Base-by-base conservation (phyloP, 75 land plant species). In the Adiantum capillusveneris region DNA sequence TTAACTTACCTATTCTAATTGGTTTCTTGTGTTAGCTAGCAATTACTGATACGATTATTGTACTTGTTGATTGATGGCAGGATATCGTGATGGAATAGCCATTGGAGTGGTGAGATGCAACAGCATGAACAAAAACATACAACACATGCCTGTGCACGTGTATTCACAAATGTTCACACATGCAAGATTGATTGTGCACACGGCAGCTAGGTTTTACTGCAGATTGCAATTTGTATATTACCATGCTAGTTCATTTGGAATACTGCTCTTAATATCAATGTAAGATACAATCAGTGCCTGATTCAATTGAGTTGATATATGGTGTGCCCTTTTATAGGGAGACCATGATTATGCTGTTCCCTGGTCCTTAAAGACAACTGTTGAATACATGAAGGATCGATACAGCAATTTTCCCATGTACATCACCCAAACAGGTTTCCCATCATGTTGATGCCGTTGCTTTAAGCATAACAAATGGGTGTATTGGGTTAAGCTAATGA, bases 351-450 rank as follows among this genome's bases (percentile, higher is more conserved):
- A 9, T 41, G 43, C 43, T 14, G 43, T 41, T 14, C 43, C 43
- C 14, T 41, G 43, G 43, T 9, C 14, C 9, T 9, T 41, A 14
- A 41, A 41, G 43, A 41, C 12, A 9, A 9, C 43, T 41, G 43
- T 64, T 1, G 43, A 55, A 7, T 64, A 55, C 36, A 64, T 64
- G 34, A 21, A 53, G 13, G 45, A 56, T 5, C 61, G 66, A 0
- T 64, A 64, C 22, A 22, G 55, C 63, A 64, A 64, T 25, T 53
- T 36, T 13, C 58, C 66, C 21, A 36, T 64, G 0, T 18, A 54
- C 2, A 55, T 64, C 16, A 64, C 66, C 0, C 55, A 64, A 14
- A 56, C 46, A 31, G 66, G 66, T 64, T 41, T 9, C 14, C 12
- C 43, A 9, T 41, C 14, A 9, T 41, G 43, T 41, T 9, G 12